Percentiles rank a stretch among this genome's conserved stretches.
These are phyloP conservation scores for Nannizziopsis arthrosporioides DNA, from an alignment of 2,329 filamentous ascomycete species.

Conservation along the genomic window DNA sequence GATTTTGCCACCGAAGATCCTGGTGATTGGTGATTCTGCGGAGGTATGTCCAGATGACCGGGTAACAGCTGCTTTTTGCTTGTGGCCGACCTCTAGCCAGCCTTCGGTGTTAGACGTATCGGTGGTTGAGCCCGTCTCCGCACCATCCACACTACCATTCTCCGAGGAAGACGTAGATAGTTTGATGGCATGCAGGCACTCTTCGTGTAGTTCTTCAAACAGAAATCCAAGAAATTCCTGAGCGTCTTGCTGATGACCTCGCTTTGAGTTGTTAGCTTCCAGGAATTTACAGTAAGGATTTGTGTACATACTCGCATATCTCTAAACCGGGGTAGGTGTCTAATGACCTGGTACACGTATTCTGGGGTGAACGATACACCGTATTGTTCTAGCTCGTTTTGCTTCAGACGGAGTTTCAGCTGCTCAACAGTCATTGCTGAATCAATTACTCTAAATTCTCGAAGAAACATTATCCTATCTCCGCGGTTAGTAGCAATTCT, in stretches of 20 bases:
- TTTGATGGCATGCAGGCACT: conserved; percentile 69
- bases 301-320: conserved; percentile 65
- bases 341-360: conserved; percentile 89
- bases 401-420: conserved; percentile 62
- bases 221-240: conserved; percentile 94
- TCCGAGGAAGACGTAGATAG: conserved; percentile 36
- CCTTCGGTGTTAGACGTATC: conserved; percentile 44
- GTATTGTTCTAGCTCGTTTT: conserved; percentile 74
- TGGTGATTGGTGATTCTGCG: conserved; percentile 71
- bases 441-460: conserved; percentile 77
- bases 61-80: conserved; percentile 76
- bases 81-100: conserved; percentile 92
- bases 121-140: conserved; percentile 27
- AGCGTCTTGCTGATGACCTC: conserved; percentile 93
- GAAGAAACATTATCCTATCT: conserved; percentile 81
- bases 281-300: neutral
- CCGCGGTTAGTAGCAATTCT: conserved; percentile 2
- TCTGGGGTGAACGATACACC: conserved; percentile 87
- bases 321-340: conserved; percentile 72
- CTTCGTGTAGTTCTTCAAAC: conserved; percentile 83
- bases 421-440: conserved; percentile 64
- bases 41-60: conserved; percentile 67
- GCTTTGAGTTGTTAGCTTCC: conserved; percentile 38
- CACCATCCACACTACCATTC: conserved; percentile 34
- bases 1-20: conserved; percentile 85